Evolutionary conservation across 495 filamentous ascomycete genomes (phyloP).

Genomic region (Xylaria flabelliformis): DNA sequence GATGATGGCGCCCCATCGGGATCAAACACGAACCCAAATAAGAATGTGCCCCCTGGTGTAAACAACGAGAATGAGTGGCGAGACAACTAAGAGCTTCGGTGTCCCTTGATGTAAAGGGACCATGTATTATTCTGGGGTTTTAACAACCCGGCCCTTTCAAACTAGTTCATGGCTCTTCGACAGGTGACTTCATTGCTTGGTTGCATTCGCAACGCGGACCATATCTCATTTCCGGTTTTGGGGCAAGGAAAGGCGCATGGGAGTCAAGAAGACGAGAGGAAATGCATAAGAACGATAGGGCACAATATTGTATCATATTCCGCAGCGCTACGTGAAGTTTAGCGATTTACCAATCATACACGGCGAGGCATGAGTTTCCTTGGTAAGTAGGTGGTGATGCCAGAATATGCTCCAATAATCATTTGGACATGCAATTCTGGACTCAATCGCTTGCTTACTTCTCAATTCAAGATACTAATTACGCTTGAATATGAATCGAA

Average conservation of each 20-base stretch:
- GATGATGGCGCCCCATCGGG: conserved; percentile 30
- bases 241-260: conserved; percentile 11
- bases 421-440: background rate
- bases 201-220: background rate
- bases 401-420: background rate
- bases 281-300: background rate
- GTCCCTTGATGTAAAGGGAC: background rate
- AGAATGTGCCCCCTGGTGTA: conserved; percentile 40
- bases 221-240: background rate
- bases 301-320: conserved; percentile 14
- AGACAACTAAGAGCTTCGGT: conserved; percentile 37
- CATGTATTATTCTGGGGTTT: background rate
- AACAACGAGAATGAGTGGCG: conserved; percentile 52
- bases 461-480: background rate
- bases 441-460: background rate
- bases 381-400: background rate
- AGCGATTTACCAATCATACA: background rate
- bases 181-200: background rate
- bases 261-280: conserved; percentile 15
- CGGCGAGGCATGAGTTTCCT: background rate
- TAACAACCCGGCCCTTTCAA: background rate
- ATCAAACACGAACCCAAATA: conserved; percentile 23
- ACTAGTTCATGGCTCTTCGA: background rate
- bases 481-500: background rate
- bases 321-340: background rate